These are phyloP conservation scores for Yamadazyma scolyti DNA, from an alignment of 805 yeast species.

Conservation along the genomic window DNA sequence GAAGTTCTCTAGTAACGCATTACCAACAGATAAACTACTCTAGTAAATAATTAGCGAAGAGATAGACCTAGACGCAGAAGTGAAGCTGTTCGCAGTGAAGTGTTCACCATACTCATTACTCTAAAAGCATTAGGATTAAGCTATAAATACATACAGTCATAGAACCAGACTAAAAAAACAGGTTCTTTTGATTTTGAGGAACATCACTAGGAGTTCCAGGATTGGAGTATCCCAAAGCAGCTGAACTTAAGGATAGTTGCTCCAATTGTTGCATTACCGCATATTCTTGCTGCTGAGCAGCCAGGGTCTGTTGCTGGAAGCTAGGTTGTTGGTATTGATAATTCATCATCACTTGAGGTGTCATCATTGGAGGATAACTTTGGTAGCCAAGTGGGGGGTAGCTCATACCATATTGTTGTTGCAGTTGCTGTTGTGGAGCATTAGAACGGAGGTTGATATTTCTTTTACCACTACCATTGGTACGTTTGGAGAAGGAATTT, in stretches of 20 bases:
- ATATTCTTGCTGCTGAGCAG: conserved; percentile 19
- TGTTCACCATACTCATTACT: no score
- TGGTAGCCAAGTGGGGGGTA: conserved; percentile 1
- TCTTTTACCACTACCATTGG: no score
- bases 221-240: conserved; percentile 44
- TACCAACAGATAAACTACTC: no score
- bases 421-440: conserved; percentile 9
- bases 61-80: no score
- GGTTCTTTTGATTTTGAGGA: conserved; percentile 16
- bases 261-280: conserved; percentile 45
- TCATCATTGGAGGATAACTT: conserved; percentile 6
- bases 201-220: conserved; percentile 32
- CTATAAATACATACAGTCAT: no score
- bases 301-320: conserved; percentile 5
- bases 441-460: no score
- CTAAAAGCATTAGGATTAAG: no score
- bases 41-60: no score
- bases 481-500: conserved; percentile 19
- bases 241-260: conserved; percentile 43
- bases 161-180: conserved; percentile 19
- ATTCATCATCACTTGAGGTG: conserved; percentile 7
- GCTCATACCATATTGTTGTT: conserved; percentile 7
- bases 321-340: conserved; percentile 9
- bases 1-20: no score
- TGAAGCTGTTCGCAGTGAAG: no score